Base-by-base conservation (phyloP, 345 rosid genomes). In the Turnera subulata region DNA sequence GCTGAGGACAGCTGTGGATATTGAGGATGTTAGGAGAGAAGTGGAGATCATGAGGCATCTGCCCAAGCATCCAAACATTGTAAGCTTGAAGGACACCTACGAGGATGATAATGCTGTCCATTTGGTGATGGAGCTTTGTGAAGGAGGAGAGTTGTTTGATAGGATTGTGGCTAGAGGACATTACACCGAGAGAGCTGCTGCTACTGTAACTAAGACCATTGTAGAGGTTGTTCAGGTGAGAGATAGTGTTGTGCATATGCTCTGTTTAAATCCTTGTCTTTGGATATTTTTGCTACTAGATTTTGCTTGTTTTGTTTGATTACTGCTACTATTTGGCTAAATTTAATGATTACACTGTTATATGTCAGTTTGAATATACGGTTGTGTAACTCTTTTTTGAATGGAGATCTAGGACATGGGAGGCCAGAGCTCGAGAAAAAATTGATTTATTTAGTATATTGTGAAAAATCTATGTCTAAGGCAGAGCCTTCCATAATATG, bases 131-230 rank as follows among this genome's bases (percentile, higher is more conserved):
- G 75, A 64, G 66, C 35, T 70, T 64, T 70, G 75, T 43, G 75
- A 64, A 26, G 75, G 75, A 6, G 75, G 75, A 22, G 70, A 70
- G 21, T 59, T 70, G 62, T 70, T 64, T 53, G 70, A 70, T 17
- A 55, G 75, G 57, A 70, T 70, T 43, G 75, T 70, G 20, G 70
- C 70, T 23, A 54, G 75, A 64, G 75, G 75, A 13, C 75, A 64
- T 65, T 70, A 70, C 58, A 70, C 75, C 3, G 75, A 70, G 44
- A 64, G 75, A 55, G 75, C 75, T 59, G 75, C 75, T 55, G 75
- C 75, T 49, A 49, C 33, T 2, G 70, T 70, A 23, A 70, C 75
- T 22, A 70, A 64, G 65, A 70, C 75, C 46, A 70, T 70, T 59
- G 70, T 70, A n/a, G 75, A 70, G 62, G 75, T 70, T 47, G 75